phyloP scores from a whole-genome alignment of 352 stramenopile species.

The Phytophthora quininea region DNA sequence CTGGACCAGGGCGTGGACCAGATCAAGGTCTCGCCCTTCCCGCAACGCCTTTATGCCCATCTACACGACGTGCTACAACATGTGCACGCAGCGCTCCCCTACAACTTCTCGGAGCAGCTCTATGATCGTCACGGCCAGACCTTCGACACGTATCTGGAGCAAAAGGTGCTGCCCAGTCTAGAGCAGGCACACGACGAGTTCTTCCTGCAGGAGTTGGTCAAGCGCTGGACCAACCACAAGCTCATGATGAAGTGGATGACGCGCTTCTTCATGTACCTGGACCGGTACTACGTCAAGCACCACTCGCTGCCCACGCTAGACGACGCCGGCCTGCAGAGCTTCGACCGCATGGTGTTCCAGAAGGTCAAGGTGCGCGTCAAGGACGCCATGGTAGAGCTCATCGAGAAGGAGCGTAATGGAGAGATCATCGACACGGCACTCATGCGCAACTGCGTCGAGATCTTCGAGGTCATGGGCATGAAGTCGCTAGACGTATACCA shows the following conservation, averaged over 20 bases:
- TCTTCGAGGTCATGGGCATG: constrained; percentile 99
- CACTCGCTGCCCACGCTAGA: constrained; percentile 96
- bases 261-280: constrained; percentile 99
- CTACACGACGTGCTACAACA: constrained; percentile 97
- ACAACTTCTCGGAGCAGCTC: constrained; percentile 99
- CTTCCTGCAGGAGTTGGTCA: constrained; percentile 97
- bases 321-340: constrained; percentile 89
- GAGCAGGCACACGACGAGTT: constrained; percentile 92
- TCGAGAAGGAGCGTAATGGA: constrained; percentile 97
- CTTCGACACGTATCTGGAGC: constrained; percentile 87
- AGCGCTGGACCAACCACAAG: constrained; percentile 98
- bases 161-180: constrained; percentile 91
- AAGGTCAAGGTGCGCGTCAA: constrained; percentile 85
- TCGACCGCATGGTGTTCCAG: constrained; percentile 85
- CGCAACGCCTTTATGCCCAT: constrained; percentile 89
- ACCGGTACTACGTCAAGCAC: constrained; percentile 98
- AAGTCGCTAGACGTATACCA: constrained; percentile 96
- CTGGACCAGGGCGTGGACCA: constrained; percentile 89
- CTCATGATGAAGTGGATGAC: constrained; percentile 99
- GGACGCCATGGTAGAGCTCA: constrained; percentile 94
- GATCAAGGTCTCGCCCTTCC: constrained; percentile 80
- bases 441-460: constrained; percentile 96
- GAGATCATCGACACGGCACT: constrained; percentile 98
- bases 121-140: constrained; percentile 97
- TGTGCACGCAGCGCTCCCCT: constrained; percentile 99